Evolutionary conservation across 2,329 filamentous ascomycete species (phyloP).

Genomic region (Lasiodiplodia gonubiensis): DNA sequence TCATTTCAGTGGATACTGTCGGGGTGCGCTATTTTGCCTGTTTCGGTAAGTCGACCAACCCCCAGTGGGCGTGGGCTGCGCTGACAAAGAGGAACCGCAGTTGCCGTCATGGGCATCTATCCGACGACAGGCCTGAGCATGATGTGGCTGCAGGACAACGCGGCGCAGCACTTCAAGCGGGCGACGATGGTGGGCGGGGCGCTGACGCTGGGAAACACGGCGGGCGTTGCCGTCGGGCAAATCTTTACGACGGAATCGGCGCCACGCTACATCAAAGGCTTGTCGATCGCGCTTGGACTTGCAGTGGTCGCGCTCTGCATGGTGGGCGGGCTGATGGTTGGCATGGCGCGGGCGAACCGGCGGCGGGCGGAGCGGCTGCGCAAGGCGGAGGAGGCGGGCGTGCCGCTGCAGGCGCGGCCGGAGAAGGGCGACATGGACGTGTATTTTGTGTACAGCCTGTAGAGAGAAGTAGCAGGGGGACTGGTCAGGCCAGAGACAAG

Average conservation of each 20-base stretch:
- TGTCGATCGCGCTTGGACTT: slow-evolving; percentile 27
- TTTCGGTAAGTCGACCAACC: slow-evolving; percentile 24
- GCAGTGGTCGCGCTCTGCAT: slow-evolving; percentile 27
- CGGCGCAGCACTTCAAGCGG: slow-evolving; percentile 27
- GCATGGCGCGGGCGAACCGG: slow-evolving; percentile 25
- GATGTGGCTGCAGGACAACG: slow-evolving; percentile 29
- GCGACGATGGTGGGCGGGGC: slow-evolving; percentile 28
- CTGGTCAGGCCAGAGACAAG: background rate
- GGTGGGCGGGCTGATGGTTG: slow-evolving; percentile 23
- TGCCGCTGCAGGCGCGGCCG: slow-evolving; percentile 14
- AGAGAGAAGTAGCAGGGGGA: background rate
- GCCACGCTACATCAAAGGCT: slow-evolving; percentile 28
- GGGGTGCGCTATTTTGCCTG: slow-evolving; percentile 29
- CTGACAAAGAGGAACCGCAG: slow-evolving; percentile 4
- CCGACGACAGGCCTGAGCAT: slow-evolving; percentile 27
- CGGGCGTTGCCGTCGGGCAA: slow-evolving; percentile 27
- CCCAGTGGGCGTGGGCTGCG: background rate
- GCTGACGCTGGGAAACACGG: slow-evolving; percentile 28
- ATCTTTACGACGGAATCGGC: slow-evolving; percentile 23
- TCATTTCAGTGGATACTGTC: slow-evolving; percentile 19
- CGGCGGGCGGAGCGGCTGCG: slow-evolving; percentile 23
- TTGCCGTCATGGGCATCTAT: slow-evolving; percentile 26
- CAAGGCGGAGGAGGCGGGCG: slow-evolving; percentile 23
- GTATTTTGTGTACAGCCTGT: slow-evolving; percentile 27
- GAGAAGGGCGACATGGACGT: slow-evolving; percentile 28